These are phyloP conservation scores for Fraxinus paxiana DNA, from an alignment of 305 asterid genomes.

Conservation along the genomic window DNA sequence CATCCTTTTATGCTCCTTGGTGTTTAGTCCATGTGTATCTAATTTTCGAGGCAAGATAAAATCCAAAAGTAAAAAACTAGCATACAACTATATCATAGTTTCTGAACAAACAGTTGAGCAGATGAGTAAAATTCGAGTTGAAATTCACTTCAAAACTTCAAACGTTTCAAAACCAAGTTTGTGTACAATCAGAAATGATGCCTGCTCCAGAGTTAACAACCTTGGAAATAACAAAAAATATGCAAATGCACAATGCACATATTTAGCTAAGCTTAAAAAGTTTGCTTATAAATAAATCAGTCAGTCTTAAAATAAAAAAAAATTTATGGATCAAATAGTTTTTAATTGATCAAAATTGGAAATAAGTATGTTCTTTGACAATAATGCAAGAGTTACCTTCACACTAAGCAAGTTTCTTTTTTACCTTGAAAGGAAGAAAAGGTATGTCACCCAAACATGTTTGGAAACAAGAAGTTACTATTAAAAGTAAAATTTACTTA, in stretches of 20 bases:
- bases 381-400: neutral
- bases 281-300: neutral
- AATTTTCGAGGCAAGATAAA: neutral
- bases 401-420: neutral
- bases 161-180: neutral
- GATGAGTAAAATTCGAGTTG: neutral
- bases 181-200: neutral
- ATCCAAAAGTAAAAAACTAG: neutral
- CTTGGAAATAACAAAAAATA: neutral
- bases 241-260: neutral
- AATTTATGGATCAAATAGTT: neutral
- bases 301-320: neutral
- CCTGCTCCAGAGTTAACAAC: neutral
- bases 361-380: neutral
- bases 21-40: neutral
- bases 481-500: neutral
- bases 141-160: neutral
- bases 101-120: neutral
- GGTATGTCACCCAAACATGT: neutral
- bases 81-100: neutral
- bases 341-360: neutral
- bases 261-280: neutral
- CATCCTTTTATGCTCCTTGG: constrained; percentile 1
- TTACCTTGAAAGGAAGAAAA: neutral
- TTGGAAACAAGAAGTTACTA: neutral